A percentile compares a stretch with the other conserved stretches of the same genome.
Conservation (phyloP, 768 basidiomycete genomes). For the Kwoniella bestiolae region DNA sequence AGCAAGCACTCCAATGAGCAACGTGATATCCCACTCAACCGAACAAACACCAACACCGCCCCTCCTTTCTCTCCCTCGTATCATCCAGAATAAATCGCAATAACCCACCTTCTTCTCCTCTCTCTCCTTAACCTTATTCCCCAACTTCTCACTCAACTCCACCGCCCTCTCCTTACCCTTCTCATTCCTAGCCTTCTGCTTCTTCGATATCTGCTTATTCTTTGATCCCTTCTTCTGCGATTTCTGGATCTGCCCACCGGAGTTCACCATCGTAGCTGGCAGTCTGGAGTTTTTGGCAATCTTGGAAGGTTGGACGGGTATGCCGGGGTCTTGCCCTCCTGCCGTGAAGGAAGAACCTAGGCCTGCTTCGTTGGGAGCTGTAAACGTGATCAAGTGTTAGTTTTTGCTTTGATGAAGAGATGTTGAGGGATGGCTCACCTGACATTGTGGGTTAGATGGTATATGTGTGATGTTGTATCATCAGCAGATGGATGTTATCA, state of each 20-base stretch:
- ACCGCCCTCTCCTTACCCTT: conserved; percentile 47
- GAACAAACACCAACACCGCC: too few species aligned
- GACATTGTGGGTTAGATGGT: background rate
- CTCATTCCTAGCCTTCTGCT: conserved; percentile 37
- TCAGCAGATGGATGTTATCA: background rate
- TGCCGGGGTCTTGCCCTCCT: background rate
- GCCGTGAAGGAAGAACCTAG: background rate
- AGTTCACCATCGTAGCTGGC: conserved; percentile 48
- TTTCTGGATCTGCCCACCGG: conserved; percentile 27
- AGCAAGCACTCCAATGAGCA: too few species aligned
- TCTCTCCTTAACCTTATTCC: conserved; percentile 39
- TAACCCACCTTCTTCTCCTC: conserved; percentile 52
- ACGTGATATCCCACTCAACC: too few species aligned
- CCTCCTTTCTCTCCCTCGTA: too few species aligned
- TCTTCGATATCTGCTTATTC: conserved; percentile 30
- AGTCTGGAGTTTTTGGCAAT: conserved; percentile 44
- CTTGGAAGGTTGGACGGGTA: conserved; percentile 31
- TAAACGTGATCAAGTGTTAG: too few species aligned
- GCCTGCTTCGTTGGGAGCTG: background rate
- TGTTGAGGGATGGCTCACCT: too few species aligned
- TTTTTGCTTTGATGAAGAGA: too few species aligned
- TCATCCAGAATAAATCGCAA: too few species aligned
- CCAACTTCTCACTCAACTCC: conserved; percentile 38
- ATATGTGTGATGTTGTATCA: background rate
- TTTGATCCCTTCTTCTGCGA: conserved; percentile 33